phyloP scores from a whole-genome alignment of 148 eudicot genomes.

The Diospyros lotus region DNA sequence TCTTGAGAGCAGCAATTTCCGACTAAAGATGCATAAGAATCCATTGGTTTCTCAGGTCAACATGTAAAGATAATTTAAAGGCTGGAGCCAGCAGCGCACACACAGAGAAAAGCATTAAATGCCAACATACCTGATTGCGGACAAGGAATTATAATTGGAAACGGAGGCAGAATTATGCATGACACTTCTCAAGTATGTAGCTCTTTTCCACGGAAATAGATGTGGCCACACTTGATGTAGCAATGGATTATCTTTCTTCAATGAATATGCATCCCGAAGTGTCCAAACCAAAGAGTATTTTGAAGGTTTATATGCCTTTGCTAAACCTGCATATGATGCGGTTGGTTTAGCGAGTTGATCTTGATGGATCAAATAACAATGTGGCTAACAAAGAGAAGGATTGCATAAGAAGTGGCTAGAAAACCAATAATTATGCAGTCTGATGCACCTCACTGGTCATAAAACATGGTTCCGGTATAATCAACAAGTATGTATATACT shows the following conservation, averaged over 20 bases:
- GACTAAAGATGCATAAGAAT: conserved; percentile 38
- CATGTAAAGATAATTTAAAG: conserved; percentile 13
- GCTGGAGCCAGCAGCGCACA: conserved; percentile 8
- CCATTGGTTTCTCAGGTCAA: conserved; percentile 18
- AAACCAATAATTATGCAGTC: no score
- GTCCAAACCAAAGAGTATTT: conserved; percentile 78
- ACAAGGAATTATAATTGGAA: conserved; percentile 26
- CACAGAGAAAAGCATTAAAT: conserved; percentile 6
- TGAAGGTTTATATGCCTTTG: conserved; percentile 36
- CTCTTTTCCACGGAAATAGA: conserved; percentile 84
- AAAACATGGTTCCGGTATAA: no score
- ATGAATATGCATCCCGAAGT: conserved; percentile 45
- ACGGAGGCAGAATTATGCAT: conserved; percentile 31
- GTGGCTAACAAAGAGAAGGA: no score
- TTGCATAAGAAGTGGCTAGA: no score
- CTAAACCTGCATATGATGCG: conserved; percentile 20
- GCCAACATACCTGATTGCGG: conserved; percentile 39
- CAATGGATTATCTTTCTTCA: conserved; percentile 41
- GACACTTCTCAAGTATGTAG: conserved; percentile 56
- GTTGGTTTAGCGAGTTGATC: no score
- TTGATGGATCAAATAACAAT: no score
- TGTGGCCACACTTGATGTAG: conserved; percentile 46
- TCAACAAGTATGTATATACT: no score
- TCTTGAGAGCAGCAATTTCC: conserved; percentile 64
- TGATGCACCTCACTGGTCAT: no score